Evolutionary conservation across 345 rosid genomes (phyloP), one percentile per base, ranked within the genome.

Genomic region (Rhizophora apiculata): DNA sequence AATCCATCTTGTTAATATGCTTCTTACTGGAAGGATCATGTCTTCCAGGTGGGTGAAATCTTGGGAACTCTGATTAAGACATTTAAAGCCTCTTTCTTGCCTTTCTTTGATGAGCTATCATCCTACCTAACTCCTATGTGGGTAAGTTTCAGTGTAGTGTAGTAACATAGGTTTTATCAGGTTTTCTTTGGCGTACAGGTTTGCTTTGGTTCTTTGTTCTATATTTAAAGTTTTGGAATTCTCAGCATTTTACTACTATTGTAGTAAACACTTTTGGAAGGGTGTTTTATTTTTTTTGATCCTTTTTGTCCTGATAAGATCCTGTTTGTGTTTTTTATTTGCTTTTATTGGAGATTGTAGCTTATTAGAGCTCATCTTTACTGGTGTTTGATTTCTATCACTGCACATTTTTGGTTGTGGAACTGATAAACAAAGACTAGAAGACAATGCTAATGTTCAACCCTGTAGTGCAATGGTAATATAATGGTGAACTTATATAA

Each of bases 61-160:
- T 81, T 96, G 91, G 98, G 99, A 83, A 90, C 99, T 74, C 74
- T 96, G 86, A 90, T 96, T 48, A 96, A 96, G 84, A 92, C 97
- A 69, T 96, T 87, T 76, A 96, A 89, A 79, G 93, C 86, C 31
- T 78, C 94, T 71, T 96, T 96, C 85, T 81, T 96, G 81, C 99
- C 97, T 29, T 92, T 86, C 87, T 92, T 90, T 56, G 98, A 92
- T 58, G 98, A 90, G 79, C 78, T 96, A 71, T 90, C 99, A 48
- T 87, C 97, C 6, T 96, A 96, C 79, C 83, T 96, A 58, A 96
- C 96, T 29, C 99, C 99, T 72, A 96, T 96, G 99, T 92, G 98
- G 99, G 99, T 96, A 86, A 84, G 99, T 86, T 71, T 39, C 55
- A 19, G 6, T 30, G 60, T 31, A 22, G 29, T 26, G 6, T 34